Percentiles rank a stretch among this genome's conserved stretches.
These are phyloP conservation scores for Pezicula carpinea DNA, from an alignment of 2,329 filamentous ascomycete species.

Conservation along the genomic window DNA sequence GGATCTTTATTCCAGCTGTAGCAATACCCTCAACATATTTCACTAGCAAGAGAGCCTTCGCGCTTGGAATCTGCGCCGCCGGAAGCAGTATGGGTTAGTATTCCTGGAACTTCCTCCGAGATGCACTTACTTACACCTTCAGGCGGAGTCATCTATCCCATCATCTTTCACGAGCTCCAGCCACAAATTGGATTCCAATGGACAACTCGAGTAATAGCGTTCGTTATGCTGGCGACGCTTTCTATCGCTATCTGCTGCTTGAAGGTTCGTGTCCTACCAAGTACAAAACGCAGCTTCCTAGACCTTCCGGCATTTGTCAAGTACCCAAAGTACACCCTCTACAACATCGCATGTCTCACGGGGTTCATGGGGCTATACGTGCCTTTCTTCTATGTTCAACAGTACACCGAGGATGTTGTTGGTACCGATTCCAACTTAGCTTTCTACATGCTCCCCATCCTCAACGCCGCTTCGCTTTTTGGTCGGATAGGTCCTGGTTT, in stretches of 20 bases:
- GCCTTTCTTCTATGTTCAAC: constrained; percentile 38
- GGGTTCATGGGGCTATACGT: constrained; percentile 44
- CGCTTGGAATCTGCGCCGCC: constrained; percentile 37
- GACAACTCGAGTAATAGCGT: constrained; percentile 49
- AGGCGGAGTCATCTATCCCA: constrained; percentile 50
- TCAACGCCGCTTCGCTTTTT: constrained; percentile 45
- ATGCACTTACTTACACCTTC: background rate
- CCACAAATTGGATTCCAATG: constrained; percentile 43
- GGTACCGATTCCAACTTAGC: constrained; percentile 42
- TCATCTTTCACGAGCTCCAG: constrained; percentile 28
- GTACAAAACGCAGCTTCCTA: background rate
- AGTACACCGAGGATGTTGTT: constrained; percentile 34
- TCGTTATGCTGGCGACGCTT: constrained; percentile 38
- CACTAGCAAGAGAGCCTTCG: constrained; percentile 35
- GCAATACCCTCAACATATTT: constrained; percentile 40
- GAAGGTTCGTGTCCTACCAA: constrained; percentile 37
- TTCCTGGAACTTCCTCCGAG: background rate
- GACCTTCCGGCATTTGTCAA: constrained; percentile 23
- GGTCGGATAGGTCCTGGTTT: constrained; percentile 47
- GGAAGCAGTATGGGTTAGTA: constrained; percentile 34
- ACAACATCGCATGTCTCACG: constrained; percentile 33
- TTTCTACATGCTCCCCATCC: constrained; percentile 45
- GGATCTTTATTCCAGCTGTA: constrained; percentile 35
- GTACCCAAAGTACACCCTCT: constrained; percentile 30
- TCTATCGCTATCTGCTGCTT: constrained; percentile 32